Base-by-base conservation (phyloP, 495 filamentous ascomycete species). In the Aspergillus bertholletiae region DNA sequence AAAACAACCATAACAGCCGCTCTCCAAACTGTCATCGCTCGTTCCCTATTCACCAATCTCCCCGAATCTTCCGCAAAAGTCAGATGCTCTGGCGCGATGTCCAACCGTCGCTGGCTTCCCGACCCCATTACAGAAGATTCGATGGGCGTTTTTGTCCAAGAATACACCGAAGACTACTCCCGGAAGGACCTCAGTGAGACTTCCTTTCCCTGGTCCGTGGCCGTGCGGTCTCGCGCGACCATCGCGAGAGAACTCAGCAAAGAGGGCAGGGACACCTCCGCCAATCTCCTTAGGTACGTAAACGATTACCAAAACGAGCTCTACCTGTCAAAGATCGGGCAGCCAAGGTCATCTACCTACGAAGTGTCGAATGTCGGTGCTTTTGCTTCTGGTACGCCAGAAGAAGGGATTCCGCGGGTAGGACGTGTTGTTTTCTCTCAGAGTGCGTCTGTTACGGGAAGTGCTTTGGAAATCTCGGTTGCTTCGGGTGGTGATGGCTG, bases 351-450 rank as follows among this genome's bases (percentile, higher is more conserved):
- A 0, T 51, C 61, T 17, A 66, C 63, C n/a, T 73, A 72, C 43
- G 77, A 76, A 54, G 45, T 80, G 11, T 78, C 74, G 7, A 80
- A 78, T 65, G 28, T 80, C 3, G 77, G 75, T 0, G 67, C 67
- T 17, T 57, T 73, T 44, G 49, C 15, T 18, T 53, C 58, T 18
- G 67, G 67, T 21, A 44, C 51, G 21, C 59, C 64, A 15, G 49
- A 46, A n/a, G 24, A 58, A 15, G 54, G 54, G 45, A 35, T 55
- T 18, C 70, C 68, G 51, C 55, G 50, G 28, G 65, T 77, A 17
- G 53, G 64, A 1, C 57, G 74, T 1, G 48, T 74, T 48, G 39
- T 76, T 2, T 80, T 80, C 46, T 75, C 76, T 6, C 78, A 80
- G 60, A 72, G 73, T 57, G 73, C 73, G 11, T 69, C 53, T 57